phyloP scores from a whole-genome alignment of 2,329 filamentous ascomycete genomes.

The Monosporascus sp. region DNA sequence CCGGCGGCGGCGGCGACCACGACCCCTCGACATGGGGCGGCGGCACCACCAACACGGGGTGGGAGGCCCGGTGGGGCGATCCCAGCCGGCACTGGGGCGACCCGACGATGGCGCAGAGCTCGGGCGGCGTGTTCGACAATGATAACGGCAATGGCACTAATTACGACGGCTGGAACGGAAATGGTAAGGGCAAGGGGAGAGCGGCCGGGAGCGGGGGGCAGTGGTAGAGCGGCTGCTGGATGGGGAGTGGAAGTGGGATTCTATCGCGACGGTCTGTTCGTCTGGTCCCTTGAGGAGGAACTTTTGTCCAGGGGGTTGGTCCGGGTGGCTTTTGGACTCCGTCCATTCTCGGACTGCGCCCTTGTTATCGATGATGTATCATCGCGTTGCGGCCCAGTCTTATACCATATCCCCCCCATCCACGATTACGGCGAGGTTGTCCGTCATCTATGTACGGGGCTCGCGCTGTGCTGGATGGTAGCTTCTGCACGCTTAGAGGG shows the following conservation, averaged over 20 bases:
- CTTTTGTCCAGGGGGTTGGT: too few relatives aligned
- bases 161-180: not conserved
- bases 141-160: not conserved
- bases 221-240: conserved; percentile 3
- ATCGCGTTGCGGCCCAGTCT: too few relatives aligned
- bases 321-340: too few relatives aligned
- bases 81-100: conserved; percentile 11
- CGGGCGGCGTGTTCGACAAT: conserved; percentile 19
- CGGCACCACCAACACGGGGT: not conserved
- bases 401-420: too few relatives aligned
- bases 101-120: conserved; percentile 14
- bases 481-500: too few relatives aligned
- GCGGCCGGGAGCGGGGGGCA: not conserved
- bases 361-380: too few relatives aligned
- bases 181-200: not conserved
- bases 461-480: too few relatives aligned
- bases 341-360: too few relatives aligned
- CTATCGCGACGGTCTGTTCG: not conserved
- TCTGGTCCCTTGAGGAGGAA: not conserved
- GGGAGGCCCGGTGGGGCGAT: not conserved
- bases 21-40: not conserved
- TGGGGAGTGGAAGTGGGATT: not conserved
- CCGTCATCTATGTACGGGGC: too few relatives aligned
- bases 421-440: too few relatives aligned
- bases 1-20: not conserved